Conservation (phyloP, 345 rosid species). For the Citrus cavaleriei region DNA sequence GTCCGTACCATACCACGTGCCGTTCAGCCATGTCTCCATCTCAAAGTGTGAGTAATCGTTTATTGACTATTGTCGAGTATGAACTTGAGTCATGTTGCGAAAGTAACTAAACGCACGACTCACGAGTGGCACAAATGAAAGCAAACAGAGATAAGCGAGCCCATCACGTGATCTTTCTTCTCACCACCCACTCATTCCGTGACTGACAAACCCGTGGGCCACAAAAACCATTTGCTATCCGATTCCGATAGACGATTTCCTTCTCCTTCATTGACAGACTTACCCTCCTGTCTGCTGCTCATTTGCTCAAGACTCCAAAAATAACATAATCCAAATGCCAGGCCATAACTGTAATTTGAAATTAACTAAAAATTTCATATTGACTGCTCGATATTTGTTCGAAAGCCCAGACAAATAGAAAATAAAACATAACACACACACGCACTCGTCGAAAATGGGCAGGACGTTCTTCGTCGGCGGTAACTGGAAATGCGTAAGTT, state of each 20-base stretch:
- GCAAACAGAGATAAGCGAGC: background rate
- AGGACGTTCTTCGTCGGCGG: constrained; percentile 93
- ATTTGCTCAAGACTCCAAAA: background rate
- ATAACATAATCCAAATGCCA: constrained; percentile 1
- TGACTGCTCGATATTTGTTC: too few relatives aligned
- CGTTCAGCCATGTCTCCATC: fast-evolving
- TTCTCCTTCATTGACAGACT: background rate
- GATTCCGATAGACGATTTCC: too few relatives aligned
- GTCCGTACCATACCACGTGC: fast-evolving
- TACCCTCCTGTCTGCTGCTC: background rate
- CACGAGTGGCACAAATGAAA: too few relatives aligned
- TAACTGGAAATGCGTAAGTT: constrained; percentile 96
- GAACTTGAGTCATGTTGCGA: too few relatives aligned
- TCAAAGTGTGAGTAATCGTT: too few relatives aligned
- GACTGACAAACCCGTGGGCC: constrained; percentile 13
- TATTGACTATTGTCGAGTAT: too few relatives aligned
- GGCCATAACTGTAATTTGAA: background rate
- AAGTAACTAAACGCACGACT: too few relatives aligned
- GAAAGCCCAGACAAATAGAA: background rate
- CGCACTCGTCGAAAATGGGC: constrained; percentile 41
- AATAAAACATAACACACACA: too few relatives aligned
- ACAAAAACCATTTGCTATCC: background rate
- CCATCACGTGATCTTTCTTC: background rate
- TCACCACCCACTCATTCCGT: constrained; percentile 3
- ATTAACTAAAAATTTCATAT: background rate